These are phyloP conservation scores for Candida loeiensis DNA, from an alignment of 805 yeast species.

Conservation along the genomic window DNA sequence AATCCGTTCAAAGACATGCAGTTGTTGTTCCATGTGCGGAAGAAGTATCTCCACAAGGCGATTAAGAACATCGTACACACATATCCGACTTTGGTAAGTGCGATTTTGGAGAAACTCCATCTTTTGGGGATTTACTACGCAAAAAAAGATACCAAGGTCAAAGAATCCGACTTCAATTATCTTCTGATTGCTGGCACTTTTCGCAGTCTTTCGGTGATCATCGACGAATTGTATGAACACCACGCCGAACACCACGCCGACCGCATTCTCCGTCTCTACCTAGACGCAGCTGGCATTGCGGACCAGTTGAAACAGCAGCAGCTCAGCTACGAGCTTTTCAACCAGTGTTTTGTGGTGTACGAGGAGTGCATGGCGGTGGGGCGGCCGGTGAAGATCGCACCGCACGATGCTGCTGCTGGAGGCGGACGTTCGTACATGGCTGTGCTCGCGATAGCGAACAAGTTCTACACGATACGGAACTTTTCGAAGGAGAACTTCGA, in stretches of 20 bases:
- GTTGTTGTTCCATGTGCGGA: slow-evolving; percentile 33
- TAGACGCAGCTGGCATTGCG: slow-evolving; percentile 70
- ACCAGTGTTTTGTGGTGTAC: slow-evolving; percentile 80
- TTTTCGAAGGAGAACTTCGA: slow-evolving; percentile 70
- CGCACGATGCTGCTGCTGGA: slow-evolving; percentile 43
- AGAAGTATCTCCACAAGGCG: slow-evolving; percentile 51
- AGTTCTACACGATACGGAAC: slow-evolving; percentile 40
- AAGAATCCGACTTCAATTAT: neutral
- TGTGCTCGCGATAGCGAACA: slow-evolving; percentile 45
- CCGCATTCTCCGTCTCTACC: slow-evolving; percentile 47
- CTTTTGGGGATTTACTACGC: slow-evolving; percentile 31
- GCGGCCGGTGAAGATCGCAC: slow-evolving; percentile 15
- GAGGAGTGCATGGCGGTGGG: slow-evolving; percentile 51
- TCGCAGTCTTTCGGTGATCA: slow-evolving; percentile 66
- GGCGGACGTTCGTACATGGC: slow-evolving; percentile 49
- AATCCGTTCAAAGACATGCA: slow-evolving; percentile 39
- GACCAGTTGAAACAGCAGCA: slow-evolving; percentile 72
- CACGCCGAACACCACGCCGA: slow-evolving; percentile 32
- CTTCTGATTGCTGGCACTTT: slow-evolving; percentile 49
- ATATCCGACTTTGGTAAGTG: slow-evolving; percentile 71
- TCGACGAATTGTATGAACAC: slow-evolving; percentile 58
- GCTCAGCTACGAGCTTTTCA: slow-evolving; percentile 81
- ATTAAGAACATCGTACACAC: slow-evolving; percentile 57
- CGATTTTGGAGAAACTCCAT: slow-evolving; percentile 58
- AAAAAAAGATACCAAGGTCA: slow-evolving; percentile 23